Evolutionary conservation across 129 eudicot species (phyloP), one percentile per base, ranked within the genome.

Genomic region (Cynara cardunculus): DNA sequence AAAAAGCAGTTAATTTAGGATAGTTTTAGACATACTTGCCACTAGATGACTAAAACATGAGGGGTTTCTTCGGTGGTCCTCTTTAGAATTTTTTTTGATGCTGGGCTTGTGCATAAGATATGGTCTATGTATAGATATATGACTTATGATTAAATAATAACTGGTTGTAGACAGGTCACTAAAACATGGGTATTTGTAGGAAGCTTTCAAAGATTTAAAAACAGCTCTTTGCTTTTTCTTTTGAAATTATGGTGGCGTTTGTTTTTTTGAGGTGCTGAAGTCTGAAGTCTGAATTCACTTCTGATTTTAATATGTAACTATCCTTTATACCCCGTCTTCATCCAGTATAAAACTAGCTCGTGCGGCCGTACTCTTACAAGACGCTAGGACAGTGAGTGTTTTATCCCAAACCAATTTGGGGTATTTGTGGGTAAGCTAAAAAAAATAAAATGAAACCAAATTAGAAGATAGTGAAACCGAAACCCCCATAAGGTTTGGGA

Each of bases 31-130:
- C 37, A 18, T 71, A 34, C 16, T 2, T 72, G 65, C 62, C 11
- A 59, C n/a, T 56, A 5, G 65, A 56, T 56, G 22, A 53, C 61
- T 59, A 25, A 61, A 71, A 16, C 26, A 30, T 69, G 72, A 61
- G 26, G 68, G 26, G 7, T 30, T 46, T 0, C 21, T 37, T 77
- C 16, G 12, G 1, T 67, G 65, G 25, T 24, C 34, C 6, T 25
- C 37, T 31, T 27, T 18, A 31, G 12, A 44, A 56, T 7, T 76
- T 26, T 5, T 19, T 32, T 5, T 41, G 64, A 73, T 73, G 22
- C 37, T 75, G 28, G 30, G 49, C 21, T 75, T 59, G 79, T 75
- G 19, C 69, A 75, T 56, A 74, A 74, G 49, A 25, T 26, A 16
- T 74, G 27, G 68, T 74, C 44, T 74, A 26, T 25, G 67, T 22